phyloP scores from a whole-genome alignment of 257 asterid species.

The Asclepias syriaca region DNA sequence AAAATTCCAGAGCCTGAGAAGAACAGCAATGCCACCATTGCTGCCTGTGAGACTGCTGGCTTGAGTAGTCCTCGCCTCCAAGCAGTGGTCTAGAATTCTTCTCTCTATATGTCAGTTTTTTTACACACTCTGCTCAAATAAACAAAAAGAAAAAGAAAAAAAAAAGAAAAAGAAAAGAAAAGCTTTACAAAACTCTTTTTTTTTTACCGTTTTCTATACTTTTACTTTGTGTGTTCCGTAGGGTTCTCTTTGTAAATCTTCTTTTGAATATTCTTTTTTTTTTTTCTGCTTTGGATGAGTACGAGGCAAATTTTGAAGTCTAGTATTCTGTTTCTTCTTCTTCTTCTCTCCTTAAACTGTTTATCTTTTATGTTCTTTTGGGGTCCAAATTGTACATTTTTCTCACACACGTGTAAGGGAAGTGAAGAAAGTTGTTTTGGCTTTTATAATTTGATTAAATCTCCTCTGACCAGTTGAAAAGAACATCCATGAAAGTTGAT shows the following conservation, averaged over 20 bases:
- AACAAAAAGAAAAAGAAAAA: too few relatives aligned
- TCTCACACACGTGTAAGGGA: too few relatives aligned
- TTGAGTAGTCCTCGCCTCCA: neutral
- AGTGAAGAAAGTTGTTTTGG: too few relatives aligned
- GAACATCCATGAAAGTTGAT: too few relatives aligned
- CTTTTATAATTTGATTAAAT: too few relatives aligned
- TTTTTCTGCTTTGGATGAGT: neutral
- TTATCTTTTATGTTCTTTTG: too few relatives aligned
- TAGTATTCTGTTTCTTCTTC: too few relatives aligned
- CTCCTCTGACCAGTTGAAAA: too few relatives aligned
- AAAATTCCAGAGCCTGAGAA: conserved; percentile 19
- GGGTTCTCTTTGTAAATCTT: neutral
- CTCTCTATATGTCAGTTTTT: too few relatives aligned
- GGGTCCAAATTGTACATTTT: neutral
- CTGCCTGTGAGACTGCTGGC: conserved; percentile 12
- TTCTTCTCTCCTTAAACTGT: too few relatives aligned
- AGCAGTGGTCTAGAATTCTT: neutral
- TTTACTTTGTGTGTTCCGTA: neutral
- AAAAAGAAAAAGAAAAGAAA: too few relatives aligned
- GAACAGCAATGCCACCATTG: conserved; percentile 14
- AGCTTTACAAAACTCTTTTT: neutral
- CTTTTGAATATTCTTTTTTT: neutral
- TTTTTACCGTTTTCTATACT: neutral
- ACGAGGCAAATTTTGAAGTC: neutral
- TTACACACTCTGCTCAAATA: too few relatives aligned